Percentiles rank a stretch among this genome's conserved stretches.
Conservation (phyloP, 2,329 filamentous ascomycete genomes). For the Cytospora paraplurivora region DNA sequence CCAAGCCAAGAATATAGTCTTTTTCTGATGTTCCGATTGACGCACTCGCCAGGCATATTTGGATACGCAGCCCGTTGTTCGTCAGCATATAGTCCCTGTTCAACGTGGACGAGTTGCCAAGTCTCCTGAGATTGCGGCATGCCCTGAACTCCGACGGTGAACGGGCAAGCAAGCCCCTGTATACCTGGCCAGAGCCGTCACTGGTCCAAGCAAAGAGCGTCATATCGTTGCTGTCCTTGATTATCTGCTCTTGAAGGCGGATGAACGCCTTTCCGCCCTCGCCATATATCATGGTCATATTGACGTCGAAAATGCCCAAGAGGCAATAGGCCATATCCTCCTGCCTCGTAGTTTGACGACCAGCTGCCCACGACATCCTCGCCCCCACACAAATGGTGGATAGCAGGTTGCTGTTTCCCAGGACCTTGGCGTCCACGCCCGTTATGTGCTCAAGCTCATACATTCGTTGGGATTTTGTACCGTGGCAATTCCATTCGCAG, state of each 20-base stretch:
- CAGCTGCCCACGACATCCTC: constrained; percentile 36
- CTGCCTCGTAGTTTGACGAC: constrained; percentile 30
- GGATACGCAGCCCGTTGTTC: background rate
- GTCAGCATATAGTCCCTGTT: background rate
- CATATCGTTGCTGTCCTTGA: constrained; percentile 28
- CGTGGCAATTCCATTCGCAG: constrained; percentile 21
- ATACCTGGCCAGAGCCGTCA: background rate
- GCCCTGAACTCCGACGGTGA: background rate
- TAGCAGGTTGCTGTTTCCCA: constrained; percentile 15
- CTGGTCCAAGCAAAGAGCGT: constrained; percentile 28
- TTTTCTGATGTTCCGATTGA: background rate
- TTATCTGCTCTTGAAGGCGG: constrained; percentile 35
- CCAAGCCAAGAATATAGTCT: background rate
- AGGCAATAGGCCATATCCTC: constrained; percentile 34
- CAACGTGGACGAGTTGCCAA: background rate
- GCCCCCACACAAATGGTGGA: constrained; percentile 28
- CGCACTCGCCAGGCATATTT: background rate
- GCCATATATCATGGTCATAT: constrained; percentile 37
- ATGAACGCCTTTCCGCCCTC: constrained; percentile 34
- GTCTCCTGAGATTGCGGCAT: background rate
- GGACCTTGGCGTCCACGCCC: constrained; percentile 17
- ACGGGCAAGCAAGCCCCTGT: background rate
- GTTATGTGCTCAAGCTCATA: constrained; percentile 19
- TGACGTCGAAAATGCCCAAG: constrained; percentile 34
- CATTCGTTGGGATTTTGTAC: constrained; percentile 14